Conservation (phyloP, 192 early-diverging fungal species). For the Coemansia sp. region DNA sequence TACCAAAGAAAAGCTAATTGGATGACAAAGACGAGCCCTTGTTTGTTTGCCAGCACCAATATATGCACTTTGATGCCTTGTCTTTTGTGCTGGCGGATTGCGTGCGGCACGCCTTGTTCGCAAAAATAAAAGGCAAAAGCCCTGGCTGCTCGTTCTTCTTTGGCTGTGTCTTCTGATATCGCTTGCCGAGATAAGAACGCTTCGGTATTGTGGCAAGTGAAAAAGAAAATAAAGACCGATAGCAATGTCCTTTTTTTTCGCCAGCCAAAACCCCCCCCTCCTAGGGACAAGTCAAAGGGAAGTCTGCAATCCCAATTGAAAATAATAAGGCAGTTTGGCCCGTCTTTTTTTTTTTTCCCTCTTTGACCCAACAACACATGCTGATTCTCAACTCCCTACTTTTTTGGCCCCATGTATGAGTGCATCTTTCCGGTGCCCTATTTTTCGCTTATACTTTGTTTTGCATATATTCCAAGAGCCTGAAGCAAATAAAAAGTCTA, state of each 20-base stretch:
- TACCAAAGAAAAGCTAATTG: neutral
- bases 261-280: neutral
- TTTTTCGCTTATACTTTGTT: neutral
- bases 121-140: neutral
- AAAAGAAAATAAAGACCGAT: neutral
- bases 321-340: neutral
- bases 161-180: neutral
- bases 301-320: neutral
- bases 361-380: neutral
- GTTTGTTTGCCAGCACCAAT: neutral
- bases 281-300: neutral
- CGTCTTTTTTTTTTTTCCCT: neutral
- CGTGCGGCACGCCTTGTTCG: neutral
- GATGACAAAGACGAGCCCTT: neutral
- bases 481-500: neutral
- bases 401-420: neutral
- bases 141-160: neutral
- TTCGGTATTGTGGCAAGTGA: constrained; percentile 6
- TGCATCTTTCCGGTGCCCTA: neutral
- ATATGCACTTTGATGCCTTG: constrained; percentile 3
- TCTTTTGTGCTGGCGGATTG: neutral
- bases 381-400: neutral
- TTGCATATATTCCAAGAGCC: neutral
- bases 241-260: neutral
- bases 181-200: neutral